A percentile compares a stretch with the other conserved stretches of the same genome.
These are phyloP conservation scores for Scheffersomyces spartinae DNA, from an alignment of 805 yeast species.

Conservation along the genomic window DNA sequence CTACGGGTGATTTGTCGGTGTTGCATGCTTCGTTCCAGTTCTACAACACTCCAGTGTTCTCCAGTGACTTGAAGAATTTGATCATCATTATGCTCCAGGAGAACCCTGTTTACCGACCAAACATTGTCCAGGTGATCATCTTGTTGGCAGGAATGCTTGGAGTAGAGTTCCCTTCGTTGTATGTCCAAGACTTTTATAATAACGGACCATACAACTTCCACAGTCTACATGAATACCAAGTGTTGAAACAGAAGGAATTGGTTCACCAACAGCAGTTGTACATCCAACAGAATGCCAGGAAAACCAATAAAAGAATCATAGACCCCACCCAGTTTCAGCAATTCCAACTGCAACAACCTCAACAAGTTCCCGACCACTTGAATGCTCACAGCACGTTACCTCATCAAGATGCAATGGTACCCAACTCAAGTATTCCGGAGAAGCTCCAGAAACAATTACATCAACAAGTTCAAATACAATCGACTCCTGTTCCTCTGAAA, in stretches of 20 bases:
- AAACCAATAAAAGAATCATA: slow-evolving; percentile 1
- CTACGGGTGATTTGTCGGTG: slow-evolving; percentile 76
- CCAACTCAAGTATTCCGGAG: slow-evolving; percentile 4
- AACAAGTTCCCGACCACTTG: background rate
- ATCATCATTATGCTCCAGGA: slow-evolving; percentile 74
- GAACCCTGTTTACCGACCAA: slow-evolving; percentile 75
- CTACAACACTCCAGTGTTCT: slow-evolving; percentile 56
- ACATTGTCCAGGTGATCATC: slow-evolving; percentile 71
- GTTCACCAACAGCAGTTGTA: slow-evolving; percentile 26
- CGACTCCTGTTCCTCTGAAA: slow-evolving; percentile 1
- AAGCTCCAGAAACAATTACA: slow-evolving; percentile 3
- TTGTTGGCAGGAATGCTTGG: slow-evolving; percentile 42
- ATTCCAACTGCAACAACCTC: background rate
- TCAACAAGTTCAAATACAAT: slow-evolving; percentile 1
- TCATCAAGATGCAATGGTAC: slow-evolving; percentile 2
- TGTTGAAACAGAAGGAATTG: slow-evolving; percentile 20
- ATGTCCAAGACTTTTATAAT: slow-evolving; percentile 33
- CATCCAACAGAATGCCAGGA: slow-evolving; percentile 20
- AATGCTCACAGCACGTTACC: background rate
- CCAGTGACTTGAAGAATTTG: slow-evolving; percentile 62
- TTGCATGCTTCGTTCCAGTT: slow-evolving; percentile 74
- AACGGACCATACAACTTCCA: slow-evolving; percentile 47
- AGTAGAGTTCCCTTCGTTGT: slow-evolving; percentile 16
- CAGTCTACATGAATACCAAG: slow-evolving; percentile 41
- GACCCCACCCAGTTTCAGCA: background rate